Evolutionary conservation across 225 moss, liverwort and hornwort species (phyloP).

Genomic region (Antitrichia curtipendula): DNA sequence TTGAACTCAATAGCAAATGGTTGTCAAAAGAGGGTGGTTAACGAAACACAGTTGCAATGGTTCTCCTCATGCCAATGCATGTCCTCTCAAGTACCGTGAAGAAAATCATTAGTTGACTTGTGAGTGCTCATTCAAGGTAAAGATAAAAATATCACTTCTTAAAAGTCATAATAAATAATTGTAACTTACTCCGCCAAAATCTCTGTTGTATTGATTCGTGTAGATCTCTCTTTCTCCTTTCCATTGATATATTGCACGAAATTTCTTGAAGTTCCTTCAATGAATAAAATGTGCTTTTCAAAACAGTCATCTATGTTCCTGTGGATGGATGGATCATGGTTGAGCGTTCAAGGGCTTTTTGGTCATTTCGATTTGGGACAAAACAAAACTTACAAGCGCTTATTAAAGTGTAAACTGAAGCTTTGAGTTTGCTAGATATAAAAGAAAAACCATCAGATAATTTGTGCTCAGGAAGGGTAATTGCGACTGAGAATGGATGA

Average conservation of each 20-base stretch:
- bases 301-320: neutral
- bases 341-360: neutral
- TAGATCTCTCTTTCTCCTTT: too few species aligned
- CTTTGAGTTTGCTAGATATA: neutral
- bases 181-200: neutral
- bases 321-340: too few species aligned
- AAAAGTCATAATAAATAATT: neutral
- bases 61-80: neutral
- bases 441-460: neutral
- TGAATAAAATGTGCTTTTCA: neutral
- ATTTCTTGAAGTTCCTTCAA: neutral
- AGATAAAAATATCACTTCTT: neutral
- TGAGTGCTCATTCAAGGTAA: neutral
- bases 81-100: neutral
- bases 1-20: too few species aligned
- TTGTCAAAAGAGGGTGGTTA: neutral
- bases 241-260: too few species aligned
- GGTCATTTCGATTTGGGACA: neutral
- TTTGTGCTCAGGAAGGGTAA: neutral
- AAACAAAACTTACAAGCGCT: too few species aligned
- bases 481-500: neutral
- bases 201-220: neutral
- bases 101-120: neutral
- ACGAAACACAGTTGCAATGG: neutral
- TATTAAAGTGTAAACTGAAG: neutral